Evolutionary conservation across 2,329 filamentous ascomycete genomes (phyloP).

Genomic region (Metarhizium guizhouense): DNA sequence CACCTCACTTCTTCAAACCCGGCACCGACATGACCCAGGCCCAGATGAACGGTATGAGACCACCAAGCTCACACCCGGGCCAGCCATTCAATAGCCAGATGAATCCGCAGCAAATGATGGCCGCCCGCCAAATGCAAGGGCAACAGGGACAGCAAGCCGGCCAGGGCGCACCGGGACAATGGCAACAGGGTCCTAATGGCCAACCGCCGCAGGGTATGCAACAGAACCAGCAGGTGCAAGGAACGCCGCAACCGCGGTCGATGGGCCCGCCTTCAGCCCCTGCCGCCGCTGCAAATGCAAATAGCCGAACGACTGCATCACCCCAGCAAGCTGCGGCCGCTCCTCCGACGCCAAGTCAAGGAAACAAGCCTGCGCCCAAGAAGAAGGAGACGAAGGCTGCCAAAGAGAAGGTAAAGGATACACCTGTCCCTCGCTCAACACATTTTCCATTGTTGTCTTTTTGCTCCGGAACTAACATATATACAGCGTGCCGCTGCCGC

Average conservation of each 20-base stretch:
- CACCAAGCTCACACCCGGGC: conserved; percentile 58
- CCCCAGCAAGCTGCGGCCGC: conserved; percentile 56
- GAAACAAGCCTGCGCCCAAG: conserved; percentile 65
- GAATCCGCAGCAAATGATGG: conserved; percentile 53
- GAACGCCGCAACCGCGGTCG: conserved; percentile 62
- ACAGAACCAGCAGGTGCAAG: conserved; percentile 43
- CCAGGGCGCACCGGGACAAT: conserved; percentile 25
- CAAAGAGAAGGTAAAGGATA: conserved; percentile 55
- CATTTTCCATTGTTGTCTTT: not conserved
- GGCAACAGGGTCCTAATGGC: conserved; percentile 32
- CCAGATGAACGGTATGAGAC: conserved; percentile 59
- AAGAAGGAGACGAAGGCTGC: conserved; percentile 63
- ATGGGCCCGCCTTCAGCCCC: conserved; percentile 62
- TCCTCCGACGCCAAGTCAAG: conserved; percentile 67
- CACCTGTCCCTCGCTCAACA: not conserved
- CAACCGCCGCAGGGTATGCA: conserved; percentile 31
- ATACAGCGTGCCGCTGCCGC: conserved; percentile 33
- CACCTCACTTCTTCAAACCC: conserved; percentile 48
- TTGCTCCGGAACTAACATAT: conserved; percentile 1
- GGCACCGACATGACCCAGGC: conserved; percentile 42
- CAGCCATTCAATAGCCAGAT: conserved; percentile 49
- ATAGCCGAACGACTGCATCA: conserved; percentile 48
- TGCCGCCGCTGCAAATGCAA: conserved; percentile 34
- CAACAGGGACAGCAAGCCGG: conserved; percentile 21
- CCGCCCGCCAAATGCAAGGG: conserved; percentile 30